phyloP scores from a whole-genome alignment of 2,329 filamentous ascomycete species.

The Myriosclerotinia duriaeana region DNA sequence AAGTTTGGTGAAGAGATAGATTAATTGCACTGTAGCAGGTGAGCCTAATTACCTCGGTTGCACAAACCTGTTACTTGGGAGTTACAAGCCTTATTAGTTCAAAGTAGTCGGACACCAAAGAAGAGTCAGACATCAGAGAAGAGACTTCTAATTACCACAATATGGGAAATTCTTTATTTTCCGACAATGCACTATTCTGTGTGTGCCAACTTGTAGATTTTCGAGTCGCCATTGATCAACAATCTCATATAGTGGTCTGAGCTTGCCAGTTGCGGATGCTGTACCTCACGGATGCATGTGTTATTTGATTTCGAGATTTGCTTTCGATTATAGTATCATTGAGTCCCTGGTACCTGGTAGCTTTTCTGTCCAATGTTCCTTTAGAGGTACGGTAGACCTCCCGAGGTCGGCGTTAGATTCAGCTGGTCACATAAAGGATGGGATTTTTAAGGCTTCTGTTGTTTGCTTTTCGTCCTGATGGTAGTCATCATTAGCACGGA shows the following conservation, averaged over 20 bases:
- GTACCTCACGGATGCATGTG: not conserved
- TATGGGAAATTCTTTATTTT: slow-evolving; percentile 13
- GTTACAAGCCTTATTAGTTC: not conserved
- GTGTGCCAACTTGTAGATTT: slow-evolving; percentile 5
- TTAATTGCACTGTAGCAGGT: slow-evolving; percentile 4
- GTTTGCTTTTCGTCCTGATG: slow-evolving; percentile 7
- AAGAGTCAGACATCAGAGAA: not conserved
- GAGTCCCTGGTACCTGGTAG: slow-evolving; percentile 17
- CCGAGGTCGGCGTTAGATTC: slow-evolving; percentile 12
- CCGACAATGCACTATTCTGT: slow-evolving; percentile 1
- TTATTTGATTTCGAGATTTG: slow-evolving; percentile 16
- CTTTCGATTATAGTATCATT: slow-evolving; percentile 5
- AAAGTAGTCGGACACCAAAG: not conserved
- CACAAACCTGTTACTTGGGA: not conserved
- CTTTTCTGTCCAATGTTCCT: not conserved
- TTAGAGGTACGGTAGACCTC: slow-evolving; percentile 4
- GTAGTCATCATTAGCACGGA: slow-evolving; percentile 16
- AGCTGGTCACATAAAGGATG: slow-evolving; percentile 6
- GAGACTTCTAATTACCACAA: slow-evolving; percentile 6
- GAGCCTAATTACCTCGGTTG: slow-evolving; percentile 1
- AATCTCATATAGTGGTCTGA: slow-evolving; percentile 10
- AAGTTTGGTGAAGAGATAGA: slow-evolving; percentile 11
- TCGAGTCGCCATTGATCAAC: slow-evolving; percentile 11
- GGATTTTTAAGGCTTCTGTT: slow-evolving; percentile 5
- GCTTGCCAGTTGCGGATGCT: not conserved